Evolutionary conservation across 805 yeast species (phyloP).

Genomic region (Saturnispora dispora): DNA sequence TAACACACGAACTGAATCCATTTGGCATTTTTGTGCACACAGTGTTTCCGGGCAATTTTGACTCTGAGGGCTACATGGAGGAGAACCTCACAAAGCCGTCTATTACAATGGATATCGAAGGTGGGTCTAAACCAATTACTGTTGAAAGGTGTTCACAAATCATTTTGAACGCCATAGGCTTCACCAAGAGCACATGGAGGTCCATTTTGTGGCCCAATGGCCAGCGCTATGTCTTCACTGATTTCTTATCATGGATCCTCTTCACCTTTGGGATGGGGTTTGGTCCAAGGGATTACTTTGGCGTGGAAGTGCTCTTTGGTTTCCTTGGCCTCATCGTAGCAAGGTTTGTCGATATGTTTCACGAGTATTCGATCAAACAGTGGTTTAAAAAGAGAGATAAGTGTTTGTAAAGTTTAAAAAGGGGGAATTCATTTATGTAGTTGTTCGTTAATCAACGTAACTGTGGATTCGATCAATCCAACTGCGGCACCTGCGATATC

Average conservation of each 20-base stretch:
- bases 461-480: constrained; percentile 6
- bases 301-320: constrained; percentile 41
- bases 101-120: constrained; percentile 77
- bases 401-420: background rate
- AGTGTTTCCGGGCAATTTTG: constrained; percentile 83
- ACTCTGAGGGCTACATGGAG: constrained; percentile 73
- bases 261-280: constrained; percentile 59
- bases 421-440: constrained; percentile 3
- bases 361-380: constrained; percentile 41
- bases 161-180: constrained; percentile 41
- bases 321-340: constrained; percentile 43
- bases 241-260: constrained; percentile 75
- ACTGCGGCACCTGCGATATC: constrained; percentile 16
- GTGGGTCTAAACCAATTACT: constrained; percentile 63
- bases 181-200: background rate
- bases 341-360: constrained; percentile 48
- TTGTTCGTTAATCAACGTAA: background rate
- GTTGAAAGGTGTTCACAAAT: constrained; percentile 58
- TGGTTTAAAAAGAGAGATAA: constrained; percentile 30
- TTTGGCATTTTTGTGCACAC: constrained; percentile 63
- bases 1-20: constrained; percentile 74
- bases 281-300: constrained; percentile 53
- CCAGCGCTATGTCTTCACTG: constrained; percentile 69
- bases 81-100: constrained; percentile 83
- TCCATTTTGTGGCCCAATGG: constrained; percentile 36